Base-by-base conservation (phyloP, 2,329 filamentous ascomycete species). In the Thielaviopsis ethacetica region DNA sequence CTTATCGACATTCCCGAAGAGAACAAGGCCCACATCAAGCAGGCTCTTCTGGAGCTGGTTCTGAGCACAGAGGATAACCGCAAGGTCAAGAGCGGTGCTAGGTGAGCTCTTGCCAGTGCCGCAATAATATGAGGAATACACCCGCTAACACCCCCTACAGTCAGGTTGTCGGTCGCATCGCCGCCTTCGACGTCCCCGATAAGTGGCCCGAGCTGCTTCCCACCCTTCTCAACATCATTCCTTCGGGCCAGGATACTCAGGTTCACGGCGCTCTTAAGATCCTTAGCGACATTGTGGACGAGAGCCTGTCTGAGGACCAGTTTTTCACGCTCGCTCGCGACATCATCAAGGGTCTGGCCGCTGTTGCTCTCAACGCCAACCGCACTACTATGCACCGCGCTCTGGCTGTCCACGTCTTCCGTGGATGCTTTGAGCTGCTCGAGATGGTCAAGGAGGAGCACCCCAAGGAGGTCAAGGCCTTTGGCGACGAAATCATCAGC, bases 371-470 rank as follows among this genome's bases (percentile, higher is more conserved):
- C 59, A 87, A 87, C 68, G 81, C 86, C 61, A 78, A 77, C 62
- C 82, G 88, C 65, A 90, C 88, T 68, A 78, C 86, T 10, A 82
- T 82, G 61, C 76, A 95, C 61, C 82, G 93, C 62, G 89, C 90
- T 30, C 76, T 97, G 64, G 88, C 93, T 47, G 85, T 97, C 50
- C 88, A 86, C 49, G 88, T 96, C 60, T 95, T 97, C 76, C 82
- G 89, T 60, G 83, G 83, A 54, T 95, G 89, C 71, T 95, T 98
- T 69, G 90, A 97, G 68, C 88, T 93, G 59, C 81, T 98, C 73
- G 90, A 97, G 72, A 95, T 96, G 81, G 87, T 97, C 64, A 86
- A 95, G 76, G 91, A 95, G 64, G 88, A 95, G 65, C 88, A 97
- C 71, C 87, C 88, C 66, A 79, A 80, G 60, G 88, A 88, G 59